phyloP scores from a whole-genome alignment of 441 rosid species.

The Adansonia madagascariensis region DNA sequence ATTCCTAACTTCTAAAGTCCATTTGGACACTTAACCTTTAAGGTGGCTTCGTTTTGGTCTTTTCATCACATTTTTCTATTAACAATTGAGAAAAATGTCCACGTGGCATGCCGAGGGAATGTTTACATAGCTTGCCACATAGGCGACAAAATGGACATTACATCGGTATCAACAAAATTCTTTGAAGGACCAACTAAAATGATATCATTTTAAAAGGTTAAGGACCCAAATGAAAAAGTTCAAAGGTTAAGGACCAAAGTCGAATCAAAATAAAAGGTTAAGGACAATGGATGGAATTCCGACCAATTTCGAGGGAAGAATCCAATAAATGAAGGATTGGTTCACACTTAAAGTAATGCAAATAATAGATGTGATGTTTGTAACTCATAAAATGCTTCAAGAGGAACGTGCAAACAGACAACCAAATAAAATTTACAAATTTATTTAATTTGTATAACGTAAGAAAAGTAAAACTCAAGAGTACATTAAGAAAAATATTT shows the following conservation, averaged over 20 bases:
- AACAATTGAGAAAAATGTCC: not conserved
- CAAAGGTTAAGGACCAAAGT: not conserved
- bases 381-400: constrained; percentile 5
- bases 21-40: not conserved
- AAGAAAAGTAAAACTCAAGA: not conserved
- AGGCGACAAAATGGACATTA: not conserved
- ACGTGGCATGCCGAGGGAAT: not conserved
- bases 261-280: not conserved
- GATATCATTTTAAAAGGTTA: not conserved
- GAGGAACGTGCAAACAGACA: not conserved
- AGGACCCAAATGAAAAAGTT: not conserved
- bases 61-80: not conserved
- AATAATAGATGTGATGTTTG: not conserved
- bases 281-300: constrained; percentile 4
- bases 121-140: not conserved
- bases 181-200: not conserved
- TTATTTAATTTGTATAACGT: not conserved
- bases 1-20: not conserved
- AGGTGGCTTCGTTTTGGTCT: not conserved
- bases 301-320: not conserved
- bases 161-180: not conserved
- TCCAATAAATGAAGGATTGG: constrained; percentile 1
- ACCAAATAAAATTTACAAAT: not conserved
- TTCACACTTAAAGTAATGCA: constrained; percentile 11
- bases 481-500: not conserved